Conservation (phyloP, 441 rosid genomes). For the Erysimum cheiri region DNA sequence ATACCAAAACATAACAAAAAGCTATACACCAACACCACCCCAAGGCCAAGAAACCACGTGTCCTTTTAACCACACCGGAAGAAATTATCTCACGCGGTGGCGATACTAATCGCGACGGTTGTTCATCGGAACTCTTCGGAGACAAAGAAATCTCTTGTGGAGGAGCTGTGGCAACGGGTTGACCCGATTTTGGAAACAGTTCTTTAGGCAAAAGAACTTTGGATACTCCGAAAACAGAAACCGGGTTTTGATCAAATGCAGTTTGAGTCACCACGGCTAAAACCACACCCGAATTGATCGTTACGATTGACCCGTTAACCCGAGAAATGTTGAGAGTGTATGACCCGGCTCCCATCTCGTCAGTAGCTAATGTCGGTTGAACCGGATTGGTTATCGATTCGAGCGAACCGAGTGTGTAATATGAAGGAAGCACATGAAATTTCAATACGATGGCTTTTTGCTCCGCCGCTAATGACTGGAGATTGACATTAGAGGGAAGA, state of each 20-base stretch:
- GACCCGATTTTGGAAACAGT: slow-evolving; percentile 44
- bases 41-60: slow-evolving; percentile 31
- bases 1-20: slow-evolving; percentile 39
- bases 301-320: slow-evolving; percentile 73
- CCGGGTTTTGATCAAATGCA: slow-evolving; percentile 84
- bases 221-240: slow-evolving; percentile 86
- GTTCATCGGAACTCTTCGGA: slow-evolving; percentile 50
- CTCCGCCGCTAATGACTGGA: slow-evolving; percentile 79
- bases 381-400: slow-evolving; percentile 89
- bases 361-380: slow-evolving; percentile 90
- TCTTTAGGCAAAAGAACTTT: slow-evolving; percentile 81
- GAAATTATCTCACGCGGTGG: slow-evolving; percentile 60
- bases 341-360: slow-evolving; percentile 73
- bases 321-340: slow-evolving; percentile 83
- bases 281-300: slow-evolving; percentile 76
- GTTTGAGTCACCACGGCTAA: slow-evolving; percentile 87
- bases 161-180: slow-evolving; percentile 51
- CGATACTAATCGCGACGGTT: slow-evolving; percentile 53
- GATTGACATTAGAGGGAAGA: slow-evolving; percentile 59
- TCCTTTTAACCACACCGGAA: slow-evolving; percentile 25
- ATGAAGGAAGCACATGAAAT: slow-evolving; percentile 87
- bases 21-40: slow-evolving; percentile 60
- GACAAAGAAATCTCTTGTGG: slow-evolving; percentile 57
- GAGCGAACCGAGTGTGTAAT: slow-evolving; percentile 86
- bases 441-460: slow-evolving; percentile 68